Evolutionary conservation across 2,329 filamentous ascomycete genomes (phyloP), one percentile per base, ranked within the genome.

Genomic region (Claviceps fusiformis): DNA sequence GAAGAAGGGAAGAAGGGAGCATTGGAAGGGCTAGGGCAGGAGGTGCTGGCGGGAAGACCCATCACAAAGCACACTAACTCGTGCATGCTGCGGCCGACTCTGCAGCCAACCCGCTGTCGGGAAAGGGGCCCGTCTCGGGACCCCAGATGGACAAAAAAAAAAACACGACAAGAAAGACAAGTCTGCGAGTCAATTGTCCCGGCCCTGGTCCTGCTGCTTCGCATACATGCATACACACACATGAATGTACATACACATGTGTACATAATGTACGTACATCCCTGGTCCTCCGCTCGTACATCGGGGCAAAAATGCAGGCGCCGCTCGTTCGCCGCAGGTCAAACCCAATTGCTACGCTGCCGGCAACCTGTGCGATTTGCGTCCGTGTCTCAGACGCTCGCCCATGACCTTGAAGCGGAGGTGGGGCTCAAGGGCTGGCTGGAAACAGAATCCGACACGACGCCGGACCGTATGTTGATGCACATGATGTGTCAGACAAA

Each of bases 1-100:
- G 7, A 37, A 15, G n/a, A n/a, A n/a, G n/a, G 13, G 24, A n/a
- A 43, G 24, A 46, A 55, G 52, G 46, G 50, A 50, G 47, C 35
- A 5, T 47, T 49, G 50, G 47, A n/a, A 35, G 44, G 43, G 50
- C 37, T 54, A 54, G 45, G 33, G 54, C 52, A 43, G 51, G 33
- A 51, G 51, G 31, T 50, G 41, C n/a, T 47, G 43, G 49, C 51
- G 48, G 54, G 54, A 56, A 50, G 56, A 58, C 54, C 59, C 57
- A 57, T 58, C 49, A 50, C 24, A 53, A 53, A 57, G 59, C 65
- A 65, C 63, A 63, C 58, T 60, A n/a, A 62, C 61, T 64, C 56
- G 61, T 68, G 67, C 66, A 64, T 66, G 57, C 68, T 71, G 68
- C 68, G 68, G 68, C 68, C 68, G 62, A 56, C 61, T 68, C 67